These are phyloP conservation scores for Solanum paucissectum DNA, from an alignment of 257 asterid species.

Conservation along the genomic window DNA sequence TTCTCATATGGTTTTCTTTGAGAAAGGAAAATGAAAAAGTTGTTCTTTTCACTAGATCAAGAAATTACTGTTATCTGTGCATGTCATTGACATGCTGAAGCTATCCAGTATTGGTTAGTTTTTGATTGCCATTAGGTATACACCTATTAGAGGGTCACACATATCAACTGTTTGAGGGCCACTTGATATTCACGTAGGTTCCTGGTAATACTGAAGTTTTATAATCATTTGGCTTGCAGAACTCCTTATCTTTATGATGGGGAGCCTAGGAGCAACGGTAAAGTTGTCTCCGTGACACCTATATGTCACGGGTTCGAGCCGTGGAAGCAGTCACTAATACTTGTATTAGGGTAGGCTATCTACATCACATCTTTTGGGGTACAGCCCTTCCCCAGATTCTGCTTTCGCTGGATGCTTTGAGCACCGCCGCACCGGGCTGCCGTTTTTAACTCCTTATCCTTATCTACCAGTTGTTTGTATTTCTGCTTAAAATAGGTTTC, in stretches of 20 bases:
- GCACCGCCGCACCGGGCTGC: not conserved
- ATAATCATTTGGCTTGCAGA: not conserved
- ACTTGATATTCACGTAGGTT: not conserved
- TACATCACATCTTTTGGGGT: not conserved
- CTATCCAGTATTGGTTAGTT: not conserved
- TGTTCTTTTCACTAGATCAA: not conserved
- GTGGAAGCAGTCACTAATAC: not conserved
- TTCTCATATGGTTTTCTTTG: not conserved
- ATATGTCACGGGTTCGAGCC: not conserved
- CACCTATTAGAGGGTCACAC: not conserved
- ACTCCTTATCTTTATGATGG: not conserved
- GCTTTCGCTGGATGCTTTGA: not conserved
- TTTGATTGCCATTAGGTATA: not conserved
- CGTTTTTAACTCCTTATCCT: not conserved
- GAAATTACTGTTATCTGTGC: not conserved
- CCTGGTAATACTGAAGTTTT: not conserved
- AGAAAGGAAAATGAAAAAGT: not conserved
- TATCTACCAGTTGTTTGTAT: not conserved
- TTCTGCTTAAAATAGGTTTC: not conserved
- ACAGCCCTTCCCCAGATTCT: not conserved
- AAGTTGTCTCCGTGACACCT: not conserved
- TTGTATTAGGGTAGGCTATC: not conserved
- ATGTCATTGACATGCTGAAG: not conserved
- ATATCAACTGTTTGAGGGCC: not conserved
- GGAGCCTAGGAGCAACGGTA: not conserved